Conservation (phyloP, 208 protist genomes). For the Crithidia expoeki region DNA sequence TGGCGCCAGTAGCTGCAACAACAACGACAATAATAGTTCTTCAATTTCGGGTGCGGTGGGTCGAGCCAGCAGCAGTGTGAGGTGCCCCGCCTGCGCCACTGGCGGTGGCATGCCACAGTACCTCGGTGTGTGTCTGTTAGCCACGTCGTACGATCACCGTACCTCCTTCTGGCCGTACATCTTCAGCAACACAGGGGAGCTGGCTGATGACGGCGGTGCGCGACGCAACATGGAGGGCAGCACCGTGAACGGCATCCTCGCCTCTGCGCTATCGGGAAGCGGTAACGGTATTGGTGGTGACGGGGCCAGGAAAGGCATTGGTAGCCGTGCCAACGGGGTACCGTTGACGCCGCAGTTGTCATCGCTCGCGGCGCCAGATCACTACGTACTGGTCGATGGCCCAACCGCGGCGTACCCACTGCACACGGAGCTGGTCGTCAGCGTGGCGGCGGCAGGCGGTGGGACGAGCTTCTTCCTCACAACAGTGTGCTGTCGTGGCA, state of each 20-base stretch:
- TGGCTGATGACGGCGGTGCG: background rate
- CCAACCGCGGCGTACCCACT: constrained; percentile 53
- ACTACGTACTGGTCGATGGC: constrained; percentile 43
- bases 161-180: constrained; percentile 85
- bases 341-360: background rate
- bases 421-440: constrained; percentile 54
- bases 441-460: constrained; percentile 52
- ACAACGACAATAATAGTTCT: no score
- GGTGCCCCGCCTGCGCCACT: constrained; percentile 9
- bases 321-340: background rate
- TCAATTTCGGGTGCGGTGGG: background rate
- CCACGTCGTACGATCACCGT: constrained; percentile 72
- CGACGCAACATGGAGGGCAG: constrained; percentile 5
- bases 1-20: background rate
- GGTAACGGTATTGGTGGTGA: background rate
- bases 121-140: constrained; percentile 54
- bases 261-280: background rate
- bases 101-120: constrained; percentile 52
- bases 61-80: background rate
- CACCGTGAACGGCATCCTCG: background rate
- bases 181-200: constrained; percentile 14
- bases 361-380: constrained; percentile 4
- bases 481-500: constrained; percentile 73
- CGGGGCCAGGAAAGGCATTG: background rate
- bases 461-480: constrained; percentile 77